Percentiles rank a stretch among this genome's conserved stretches.
These are phyloP conservation scores for Trametes polyzona DNA, from an alignment of 1,284 basidiomycete species.

Conservation along the genomic window DNA sequence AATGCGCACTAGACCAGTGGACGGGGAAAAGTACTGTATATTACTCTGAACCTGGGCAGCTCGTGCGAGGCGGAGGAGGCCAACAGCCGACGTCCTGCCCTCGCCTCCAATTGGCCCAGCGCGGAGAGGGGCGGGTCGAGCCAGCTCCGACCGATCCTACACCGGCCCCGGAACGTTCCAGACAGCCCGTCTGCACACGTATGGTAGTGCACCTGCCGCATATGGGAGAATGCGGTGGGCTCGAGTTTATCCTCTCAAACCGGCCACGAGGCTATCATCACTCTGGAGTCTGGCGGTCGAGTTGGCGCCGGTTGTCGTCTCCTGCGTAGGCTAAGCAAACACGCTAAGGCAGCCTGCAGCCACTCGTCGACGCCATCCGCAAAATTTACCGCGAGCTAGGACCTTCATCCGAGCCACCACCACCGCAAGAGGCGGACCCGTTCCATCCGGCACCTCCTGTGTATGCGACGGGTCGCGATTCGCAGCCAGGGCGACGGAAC, in stretches of 20 bases:
- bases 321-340: conserved; percentile 15
- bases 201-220: not conserved
- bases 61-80: not conserved
- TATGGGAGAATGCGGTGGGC: not conserved
- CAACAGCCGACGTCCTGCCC: not conserved
- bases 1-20: too few relatives aligned
- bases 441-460: not conserved
- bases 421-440: not conserved
- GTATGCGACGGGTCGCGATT: not conserved
- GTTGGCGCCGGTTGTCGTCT: not conserved
- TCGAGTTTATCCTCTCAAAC: conserved; percentile 15
- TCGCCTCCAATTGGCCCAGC: not conserved
- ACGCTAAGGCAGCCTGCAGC: conserved; percentile 6
- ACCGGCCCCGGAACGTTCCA: conserved; percentile 16
- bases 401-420: conserved; percentile 11
- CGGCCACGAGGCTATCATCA: conserved; percentile 25
- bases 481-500: not conserved
- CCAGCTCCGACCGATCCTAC: not conserved
- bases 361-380: not conserved
- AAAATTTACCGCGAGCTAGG: conserved; percentile 3
- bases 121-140: too few relatives aligned
- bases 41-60: not conserved
- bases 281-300: conserved; percentile 1
- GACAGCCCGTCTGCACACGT: not conserved
- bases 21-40: not conserved